Conservation (phyloP, 306 rosid species). For the Vigna nakashimae region DNA sequence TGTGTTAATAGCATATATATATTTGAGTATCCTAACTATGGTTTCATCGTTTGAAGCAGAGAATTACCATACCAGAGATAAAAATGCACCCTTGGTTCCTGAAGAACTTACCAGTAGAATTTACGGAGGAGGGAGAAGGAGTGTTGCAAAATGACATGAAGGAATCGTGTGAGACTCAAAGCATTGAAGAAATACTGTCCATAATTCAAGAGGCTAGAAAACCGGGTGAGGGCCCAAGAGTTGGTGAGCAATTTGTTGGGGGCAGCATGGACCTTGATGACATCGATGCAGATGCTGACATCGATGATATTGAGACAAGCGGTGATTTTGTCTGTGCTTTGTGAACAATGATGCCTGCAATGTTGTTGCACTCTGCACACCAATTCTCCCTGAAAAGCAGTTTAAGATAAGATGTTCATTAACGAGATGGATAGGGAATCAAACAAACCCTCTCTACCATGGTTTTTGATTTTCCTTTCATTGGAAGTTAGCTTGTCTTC, state of each 20-base stretch:
- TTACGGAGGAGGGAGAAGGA: constrained; percentile 56
- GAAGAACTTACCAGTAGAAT: constrained; percentile 75
- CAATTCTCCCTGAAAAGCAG: constrained; percentile 40
- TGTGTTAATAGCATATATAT: too few relatives aligned
- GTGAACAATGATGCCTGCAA: constrained; percentile 30
- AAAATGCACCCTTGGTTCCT: constrained; percentile 83
- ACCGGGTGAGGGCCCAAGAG: constrained; percentile 58
- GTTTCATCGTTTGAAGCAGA: constrained; percentile 47
- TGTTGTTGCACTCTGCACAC: constrained; percentile 18
- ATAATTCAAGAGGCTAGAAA: constrained; percentile 83
- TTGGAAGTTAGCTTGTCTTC: constrained; percentile 51
- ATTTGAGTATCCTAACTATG: too few relatives aligned
- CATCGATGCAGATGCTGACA: constrained; percentile 76
- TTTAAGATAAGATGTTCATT: constrained; percentile 46
- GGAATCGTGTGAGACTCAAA: constrained; percentile 48
- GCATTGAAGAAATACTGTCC: constrained; percentile 67
- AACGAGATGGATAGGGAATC: constrained; percentile 54
- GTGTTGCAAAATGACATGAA: constrained; percentile 43
- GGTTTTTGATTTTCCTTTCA: constrained; percentile 40
- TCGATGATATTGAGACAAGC: constrained; percentile 84
- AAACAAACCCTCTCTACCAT: constrained; percentile 43
- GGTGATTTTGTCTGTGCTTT: constrained; percentile 94
- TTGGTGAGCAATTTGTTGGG: constrained; percentile 68
- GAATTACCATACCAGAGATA: constrained; percentile 88
- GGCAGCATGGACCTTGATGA: constrained; percentile 96